Evolutionary conservation across 805 yeast genomes (phyloP).

Genomic region (Candida vaughaniae): DNA sequence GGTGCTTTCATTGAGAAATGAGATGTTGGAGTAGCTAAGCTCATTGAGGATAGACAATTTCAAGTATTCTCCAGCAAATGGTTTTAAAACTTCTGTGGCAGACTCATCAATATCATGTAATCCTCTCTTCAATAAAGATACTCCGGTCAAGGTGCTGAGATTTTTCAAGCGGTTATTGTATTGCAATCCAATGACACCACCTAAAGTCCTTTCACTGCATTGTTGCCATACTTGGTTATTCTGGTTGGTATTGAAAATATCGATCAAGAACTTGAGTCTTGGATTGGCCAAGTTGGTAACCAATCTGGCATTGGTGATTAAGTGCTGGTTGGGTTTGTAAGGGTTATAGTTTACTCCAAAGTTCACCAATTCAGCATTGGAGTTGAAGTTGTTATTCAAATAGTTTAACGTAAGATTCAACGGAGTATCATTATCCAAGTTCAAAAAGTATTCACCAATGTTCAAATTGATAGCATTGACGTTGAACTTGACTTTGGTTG

Average conservation of each 20-base stretch:
- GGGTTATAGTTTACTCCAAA: constrained; percentile 49
- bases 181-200: constrained; percentile 53
- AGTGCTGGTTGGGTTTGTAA: constrained; percentile 47
- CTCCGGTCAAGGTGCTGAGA: constrained; percentile 44
- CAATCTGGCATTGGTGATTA: constrained; percentile 45
- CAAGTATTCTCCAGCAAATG: constrained; percentile 31
- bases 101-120: constrained; percentile 49
- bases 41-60: constrained; percentile 33
- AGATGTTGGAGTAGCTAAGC: constrained; percentile 21
- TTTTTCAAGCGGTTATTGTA: constrained; percentile 17
- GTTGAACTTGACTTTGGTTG: constrained; percentile 45
- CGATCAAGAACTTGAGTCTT: constrained; percentile 40
- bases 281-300: constrained; percentile 47
- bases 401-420: constrained; percentile 39
- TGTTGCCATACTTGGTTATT: constrained; percentile 47
- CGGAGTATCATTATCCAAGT: constrained; percentile 37
- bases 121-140: constrained; percentile 59
- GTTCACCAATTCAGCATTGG: constrained; percentile 53
- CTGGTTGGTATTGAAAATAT: constrained; percentile 18
- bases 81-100: constrained; percentile 46
- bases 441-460: constrained; percentile 33
- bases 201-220: constrained; percentile 54
- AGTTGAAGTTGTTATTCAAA: constrained; percentile 45
- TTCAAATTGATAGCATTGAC: constrained; percentile 39
- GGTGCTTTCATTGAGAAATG: constrained; percentile 21